A percentile compares a stretch with the other conserved stretches of the same genome.
Evolutionary conservation across 1,139 yeast species (phyloP).

Genomic region (Nakaseomyces glabratus): DNA sequence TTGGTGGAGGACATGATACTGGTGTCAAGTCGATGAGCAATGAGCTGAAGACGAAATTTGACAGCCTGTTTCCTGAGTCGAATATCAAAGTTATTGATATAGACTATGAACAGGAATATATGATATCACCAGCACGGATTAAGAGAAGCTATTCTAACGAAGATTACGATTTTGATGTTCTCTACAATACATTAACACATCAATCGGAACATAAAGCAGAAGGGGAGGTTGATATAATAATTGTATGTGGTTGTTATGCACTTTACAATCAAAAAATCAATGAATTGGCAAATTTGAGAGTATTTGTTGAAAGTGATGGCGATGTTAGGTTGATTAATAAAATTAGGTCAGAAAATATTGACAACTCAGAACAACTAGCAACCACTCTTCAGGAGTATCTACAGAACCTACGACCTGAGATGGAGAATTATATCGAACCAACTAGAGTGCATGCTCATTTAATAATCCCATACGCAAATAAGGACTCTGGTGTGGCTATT

Average conservation of each 20-base stretch:
- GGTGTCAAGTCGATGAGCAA: constrained; percentile 35
- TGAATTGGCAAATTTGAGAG: constrained; percentile 51
- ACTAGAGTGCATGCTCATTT: constrained; percentile 78
- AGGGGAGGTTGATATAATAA: constrained; percentile 33
- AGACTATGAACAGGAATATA: constrained; percentile 21
- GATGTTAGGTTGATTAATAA: constrained; percentile 75
- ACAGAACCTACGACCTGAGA: constrained; percentile 62
- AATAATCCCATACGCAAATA: constrained; percentile 57
- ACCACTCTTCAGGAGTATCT: constrained; percentile 52
- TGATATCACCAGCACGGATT: background rate
- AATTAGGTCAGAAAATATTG: constrained; percentile 39
- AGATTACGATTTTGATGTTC: constrained; percentile 35
- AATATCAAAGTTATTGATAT: constrained; percentile 39
- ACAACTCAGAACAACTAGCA: constrained; percentile 34
- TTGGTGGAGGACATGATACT: constrained; percentile 72
- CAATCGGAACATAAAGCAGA: background rate
- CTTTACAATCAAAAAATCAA: constrained; percentile 56
- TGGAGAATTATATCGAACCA: constrained; percentile 62
- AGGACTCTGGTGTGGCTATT: constrained; percentile 44
- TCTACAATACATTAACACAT: constrained; percentile 24
- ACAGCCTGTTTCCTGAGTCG: constrained; percentile 21
- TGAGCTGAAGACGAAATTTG: constrained; percentile 20
- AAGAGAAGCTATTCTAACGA: constrained; percentile 16
- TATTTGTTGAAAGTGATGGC: constrained; percentile 79
- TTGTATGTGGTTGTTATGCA: constrained; percentile 77